phyloP scores from a whole-genome alignment of 1,284 basidiomycete species.

The Ustilago shanxiensis region DNA sequence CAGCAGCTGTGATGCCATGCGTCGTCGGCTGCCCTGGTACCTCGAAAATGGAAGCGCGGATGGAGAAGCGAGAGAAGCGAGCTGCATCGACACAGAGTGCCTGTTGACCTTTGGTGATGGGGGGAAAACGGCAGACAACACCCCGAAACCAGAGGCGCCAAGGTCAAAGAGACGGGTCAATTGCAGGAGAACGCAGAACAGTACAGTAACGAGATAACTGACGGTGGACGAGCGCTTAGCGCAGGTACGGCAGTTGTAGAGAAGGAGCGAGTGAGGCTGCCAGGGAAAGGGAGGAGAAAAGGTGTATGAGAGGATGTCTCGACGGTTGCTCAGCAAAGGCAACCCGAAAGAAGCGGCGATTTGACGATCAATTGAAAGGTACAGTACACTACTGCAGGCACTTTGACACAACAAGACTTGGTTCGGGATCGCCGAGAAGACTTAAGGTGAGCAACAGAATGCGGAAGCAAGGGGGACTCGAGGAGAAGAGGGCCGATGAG shows the following conservation, averaged over 20 bases:
- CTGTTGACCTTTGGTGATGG: not conserved
- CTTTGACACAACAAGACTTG: not conserved
- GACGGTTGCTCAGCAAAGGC: constrained; percentile 1
- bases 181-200: too few species aligned
- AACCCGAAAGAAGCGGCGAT: too few species aligned
- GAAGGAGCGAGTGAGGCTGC: not conserved
- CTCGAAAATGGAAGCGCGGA: constrained; percentile 19
- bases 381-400: not conserved
- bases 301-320: not conserved
- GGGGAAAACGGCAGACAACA: constrained; percentile 14
- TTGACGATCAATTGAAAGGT: not conserved
- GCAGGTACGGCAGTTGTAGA: not conserved
- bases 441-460: not conserved
- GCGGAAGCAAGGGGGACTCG: constrained; percentile 10
- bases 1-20: not conserved
- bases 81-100: constrained; percentile 17
- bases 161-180: not conserved
- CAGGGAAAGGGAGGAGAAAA: too few species aligned
- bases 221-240: constrained; percentile 6
- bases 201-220: not conserved
- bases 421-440: not conserved
- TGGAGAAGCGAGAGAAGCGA: constrained; percentile 45
- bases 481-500: not conserved
- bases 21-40: constrained; percentile 12
- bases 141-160: not conserved